Evolutionary conservation across 345 rosid species (phyloP).

Genomic region (Reutealis trisperma): DNA sequence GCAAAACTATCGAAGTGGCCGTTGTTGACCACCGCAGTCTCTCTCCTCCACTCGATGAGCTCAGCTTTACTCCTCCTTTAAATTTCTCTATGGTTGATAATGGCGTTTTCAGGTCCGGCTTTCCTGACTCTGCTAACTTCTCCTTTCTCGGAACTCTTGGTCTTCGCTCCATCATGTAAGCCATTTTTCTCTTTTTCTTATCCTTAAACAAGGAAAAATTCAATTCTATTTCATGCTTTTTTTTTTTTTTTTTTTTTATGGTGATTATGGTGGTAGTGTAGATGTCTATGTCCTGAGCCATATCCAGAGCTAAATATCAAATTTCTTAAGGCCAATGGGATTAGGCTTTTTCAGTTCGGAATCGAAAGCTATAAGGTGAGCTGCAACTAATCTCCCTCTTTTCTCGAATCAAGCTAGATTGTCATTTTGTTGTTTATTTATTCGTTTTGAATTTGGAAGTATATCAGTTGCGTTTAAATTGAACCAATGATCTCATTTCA

Average conservation of each 20-base stretch:
- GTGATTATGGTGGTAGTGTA: slow-evolving; percentile 16
- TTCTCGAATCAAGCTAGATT: too few relatives aligned
- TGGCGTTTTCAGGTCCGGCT: slow-evolving; percentile 96
- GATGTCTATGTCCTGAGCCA: slow-evolving; percentile 90
- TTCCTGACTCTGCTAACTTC: slow-evolving; percentile 88
- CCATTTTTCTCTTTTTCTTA: background rate
- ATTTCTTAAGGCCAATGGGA: slow-evolving; percentile 77
- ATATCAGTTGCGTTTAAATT: background rate
- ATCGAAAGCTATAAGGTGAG: slow-evolving; percentile 86
- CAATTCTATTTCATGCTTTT: too few relatives aligned
- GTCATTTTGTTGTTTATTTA: background rate
- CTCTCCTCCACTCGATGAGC: slow-evolving; percentile 33
- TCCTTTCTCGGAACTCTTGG: slow-evolving; percentile 78
- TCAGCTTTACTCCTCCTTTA: slow-evolving; percentile 66
- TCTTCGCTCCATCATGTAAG: slow-evolving; percentile 96
- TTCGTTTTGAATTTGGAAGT: background rate
- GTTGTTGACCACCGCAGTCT: slow-evolving; percentile 49
- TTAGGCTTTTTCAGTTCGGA: slow-evolving; percentile 84
- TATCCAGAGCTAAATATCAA: slow-evolving; percentile 74
- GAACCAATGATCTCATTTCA: background rate
- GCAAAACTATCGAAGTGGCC: slow-evolving; percentile 52
- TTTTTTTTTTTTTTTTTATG: slow-evolving; percentile 1
- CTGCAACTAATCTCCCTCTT: background rate
- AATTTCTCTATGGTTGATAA: slow-evolving; percentile 94
- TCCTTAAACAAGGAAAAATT: too few relatives aligned